A percentile compares a stretch with the other conserved stretches of the same genome.
phyloP scores from a whole-genome alignment of 2,329 filamentous ascomycete genomes.

The Trichoderma gracile region DNA sequence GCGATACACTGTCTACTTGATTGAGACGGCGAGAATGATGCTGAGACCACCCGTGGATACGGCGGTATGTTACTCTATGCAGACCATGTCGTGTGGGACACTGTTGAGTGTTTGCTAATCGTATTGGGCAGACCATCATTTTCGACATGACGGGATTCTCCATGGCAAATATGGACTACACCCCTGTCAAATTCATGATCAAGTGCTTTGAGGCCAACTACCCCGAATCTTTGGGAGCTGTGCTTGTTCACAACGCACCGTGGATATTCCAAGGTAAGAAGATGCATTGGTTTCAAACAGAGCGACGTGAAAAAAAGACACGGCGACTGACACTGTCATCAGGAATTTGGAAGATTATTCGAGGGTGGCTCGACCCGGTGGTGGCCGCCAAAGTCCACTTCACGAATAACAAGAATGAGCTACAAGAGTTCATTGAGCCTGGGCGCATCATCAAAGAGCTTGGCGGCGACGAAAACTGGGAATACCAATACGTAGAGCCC shows the following conservation, averaged over 20 bases:
- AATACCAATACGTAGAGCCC: slow-evolving; percentile 81
- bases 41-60: slow-evolving; percentile 82
- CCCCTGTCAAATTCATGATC: slow-evolving; percentile 98
- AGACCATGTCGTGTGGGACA: background rate
- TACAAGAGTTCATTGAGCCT: slow-evolving; percentile 72
- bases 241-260: slow-evolving; percentile 92
- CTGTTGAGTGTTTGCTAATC: background rate
- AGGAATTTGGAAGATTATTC: slow-evolving; percentile 96
- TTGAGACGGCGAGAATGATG: slow-evolving; percentile 89
- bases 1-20: slow-evolving; percentile 87
- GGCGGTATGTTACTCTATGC: slow-evolving; percentile 63
- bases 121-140: slow-evolving; percentile 67
- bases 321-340: background rate
- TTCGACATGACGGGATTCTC: slow-evolving; percentile 97
- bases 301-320: background rate
- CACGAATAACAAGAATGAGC: slow-evolving; percentile 76
- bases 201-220: slow-evolving; percentile 99
- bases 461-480: slow-evolving; percentile 82
- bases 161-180: slow-evolving; percentile 97
- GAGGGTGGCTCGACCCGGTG: slow-evolving; percentile 94
- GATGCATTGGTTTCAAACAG: background rate
- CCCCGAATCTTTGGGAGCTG: slow-evolving; percentile 84
- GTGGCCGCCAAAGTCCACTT: slow-evolving; percentile 94
- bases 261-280: slow-evolving; percentile 88
- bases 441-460: slow-evolving; percentile 77